phyloP scores from a whole-genome alignment of 306 rosid species.

The Vigna mungo region DNA sequence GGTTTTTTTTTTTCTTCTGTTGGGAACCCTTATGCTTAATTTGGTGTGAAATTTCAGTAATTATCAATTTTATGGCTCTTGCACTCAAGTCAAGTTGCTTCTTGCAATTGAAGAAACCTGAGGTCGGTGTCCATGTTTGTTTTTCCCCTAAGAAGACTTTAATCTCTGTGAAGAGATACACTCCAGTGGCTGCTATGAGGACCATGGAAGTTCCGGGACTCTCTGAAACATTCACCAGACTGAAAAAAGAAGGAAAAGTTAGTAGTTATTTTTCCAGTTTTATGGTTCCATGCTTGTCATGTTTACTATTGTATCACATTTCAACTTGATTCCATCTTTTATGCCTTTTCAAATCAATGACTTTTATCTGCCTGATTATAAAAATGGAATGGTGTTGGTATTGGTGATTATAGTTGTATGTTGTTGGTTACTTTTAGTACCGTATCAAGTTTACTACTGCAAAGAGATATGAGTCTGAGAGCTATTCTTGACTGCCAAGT shows the following conservation, averaged over 20 bases:
- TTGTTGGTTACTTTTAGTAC: not conserved
- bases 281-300: not conserved
- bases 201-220: slow-evolving; percentile 62
- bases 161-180: slow-evolving; percentile 49
- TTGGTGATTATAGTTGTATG: slow-evolving; percentile 1
- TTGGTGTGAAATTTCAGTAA: slow-evolving; percentile 34
- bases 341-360: not conserved
- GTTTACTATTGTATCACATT: slow-evolving; percentile 26
- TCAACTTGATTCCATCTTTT: slow-evolving; percentile 27
- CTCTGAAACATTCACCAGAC: slow-evolving; percentile 72
- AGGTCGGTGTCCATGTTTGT: slow-evolving; percentile 41
- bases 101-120: slow-evolving; percentile 59
- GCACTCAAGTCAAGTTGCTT: slow-evolving; percentile 63
- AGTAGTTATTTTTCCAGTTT: slow-evolving; percentile 23
- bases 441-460: not conserved
- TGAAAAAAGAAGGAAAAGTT: slow-evolving; percentile 76
- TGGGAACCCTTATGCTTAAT: slow-evolving; percentile 21
- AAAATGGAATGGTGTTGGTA: not conserved
- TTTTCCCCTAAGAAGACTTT: slow-evolving; percentile 42
- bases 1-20: not conserved
- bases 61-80: slow-evolving; percentile 55
- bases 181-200: slow-evolving; percentile 68
- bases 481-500: slow-evolving; percentile 22
- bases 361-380: slow-evolving; percentile 11
- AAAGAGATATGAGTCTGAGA: slow-evolving; percentile 4